Conservation (phyloP, 108 stramenopile species). For the Fistulifera pelliculosa region DNA sequence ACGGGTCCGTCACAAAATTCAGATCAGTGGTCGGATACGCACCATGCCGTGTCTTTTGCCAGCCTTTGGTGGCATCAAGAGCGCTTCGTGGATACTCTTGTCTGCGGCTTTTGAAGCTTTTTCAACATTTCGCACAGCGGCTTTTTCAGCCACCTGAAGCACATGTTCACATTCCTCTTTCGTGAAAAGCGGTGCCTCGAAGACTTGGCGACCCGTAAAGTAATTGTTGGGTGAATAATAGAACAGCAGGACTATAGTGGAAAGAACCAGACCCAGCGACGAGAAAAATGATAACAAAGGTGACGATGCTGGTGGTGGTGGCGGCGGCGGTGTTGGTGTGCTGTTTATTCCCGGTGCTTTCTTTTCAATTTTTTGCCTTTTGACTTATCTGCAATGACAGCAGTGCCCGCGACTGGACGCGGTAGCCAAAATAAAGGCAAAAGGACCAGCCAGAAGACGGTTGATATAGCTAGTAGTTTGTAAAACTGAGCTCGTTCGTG, state of each 20-base stretch:
- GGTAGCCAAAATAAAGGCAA: slow-evolving; percentile 14
- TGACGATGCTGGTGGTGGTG: too few relatives aligned
- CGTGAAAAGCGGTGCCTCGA: slow-evolving; percentile 43
- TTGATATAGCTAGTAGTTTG: not conserved
- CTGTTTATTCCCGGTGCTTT: not conserved
- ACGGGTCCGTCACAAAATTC: slow-evolving; percentile 53
- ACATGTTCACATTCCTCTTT: slow-evolving; percentile 43
- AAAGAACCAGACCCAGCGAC: not conserved
- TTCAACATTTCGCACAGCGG: slow-evolving; percentile 29
- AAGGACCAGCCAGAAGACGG: slow-evolving; percentile 19
- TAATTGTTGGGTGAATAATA: slow-evolving; percentile 40
- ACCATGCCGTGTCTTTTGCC: slow-evolving; percentile 47
- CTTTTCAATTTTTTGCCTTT: not conserved
- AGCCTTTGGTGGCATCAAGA: slow-evolving; percentile 33
- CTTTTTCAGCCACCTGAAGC: slow-evolving; percentile 39
- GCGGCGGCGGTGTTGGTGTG: slow-evolving; percentile 1
- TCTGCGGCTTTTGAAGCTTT: not conserved
- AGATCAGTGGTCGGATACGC: slow-evolving; percentile 60
- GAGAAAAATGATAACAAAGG: slow-evolving; percentile 1
- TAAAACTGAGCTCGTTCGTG: slow-evolving; percentile 11
- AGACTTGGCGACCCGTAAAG: slow-evolving; percentile 31
- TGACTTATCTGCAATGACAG: not conserved
- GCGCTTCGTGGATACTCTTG: not conserved
- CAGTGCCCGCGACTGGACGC: not conserved
- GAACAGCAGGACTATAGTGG: slow-evolving; percentile 14